Base-by-base conservation (phyloP, 768 basidiomycete species). In the Sarcomyxa edulis region DNA sequence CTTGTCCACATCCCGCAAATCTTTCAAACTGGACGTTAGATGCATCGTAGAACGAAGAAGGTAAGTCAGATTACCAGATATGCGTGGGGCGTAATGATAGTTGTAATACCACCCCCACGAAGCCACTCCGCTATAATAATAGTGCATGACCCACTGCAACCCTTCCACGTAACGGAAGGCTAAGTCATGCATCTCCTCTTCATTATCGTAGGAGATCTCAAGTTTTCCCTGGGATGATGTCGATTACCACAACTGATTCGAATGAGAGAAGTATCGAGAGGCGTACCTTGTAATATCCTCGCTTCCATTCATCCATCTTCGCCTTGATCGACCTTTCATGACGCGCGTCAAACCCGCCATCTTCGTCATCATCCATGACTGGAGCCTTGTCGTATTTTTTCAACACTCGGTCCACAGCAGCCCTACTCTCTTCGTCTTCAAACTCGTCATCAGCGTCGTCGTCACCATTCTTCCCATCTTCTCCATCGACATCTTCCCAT, bases 101-200 rank as follows among this genome's bases (percentile, higher is more conserved):
- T 94, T 69, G 63, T 98, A 98, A 67, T 95, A 99, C 96, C 96
- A 98, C 15, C 89, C 77, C 96, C 96, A 99, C 11, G 91, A 94
- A 5, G 92, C 87, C 12, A 98, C 93, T 5, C 96, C 96, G 45
- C 86, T 79, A 59, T 97, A 98, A 58, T 99, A 99, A 60, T 99
- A 99, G 55, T 92, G 87, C 85, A 99, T 88, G 22, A 98, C 92
- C 96, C 95, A 98, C 54, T 99, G 96, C 45, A 99, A 62, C 1
- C 96, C 96, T 55, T 98, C 90, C 12, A 89, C 76, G 57, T 96
- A 99, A 41, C 78, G 75, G 53, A 72, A 93, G 9, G 77, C 71
- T 38, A 99, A 66, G 33, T 79, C 68, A 18, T 72, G 68, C 70
- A 93, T 77, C 35, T 76, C 69, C 46, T 82, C 67, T 5, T 78